These are phyloP conservation scores for Nyssa sinensis DNA, from an alignment of 148 eudicot genomes.

Conservation along the genomic window DNA sequence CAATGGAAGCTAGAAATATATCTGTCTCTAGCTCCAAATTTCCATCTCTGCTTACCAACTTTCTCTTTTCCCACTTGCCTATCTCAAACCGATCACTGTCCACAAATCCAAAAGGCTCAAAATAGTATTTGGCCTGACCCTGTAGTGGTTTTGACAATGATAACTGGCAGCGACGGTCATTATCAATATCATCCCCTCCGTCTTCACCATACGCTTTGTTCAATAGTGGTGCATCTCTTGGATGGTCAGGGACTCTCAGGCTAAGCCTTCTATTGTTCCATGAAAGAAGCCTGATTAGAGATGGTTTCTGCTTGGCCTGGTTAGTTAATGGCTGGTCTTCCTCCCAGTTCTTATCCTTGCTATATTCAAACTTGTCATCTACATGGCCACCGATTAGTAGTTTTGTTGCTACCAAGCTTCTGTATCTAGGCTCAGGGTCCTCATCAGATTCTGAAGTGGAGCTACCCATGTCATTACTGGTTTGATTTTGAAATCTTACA, in stretches of 20 bases:
- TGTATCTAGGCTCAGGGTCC: conserved; percentile 20
- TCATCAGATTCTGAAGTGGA: conserved; percentile 22
- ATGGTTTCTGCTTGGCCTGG: conserved; percentile 7
- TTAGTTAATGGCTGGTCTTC: conserved; percentile 4
- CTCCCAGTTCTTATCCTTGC: conserved; percentile 12
- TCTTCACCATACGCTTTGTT: conserved; percentile 22
- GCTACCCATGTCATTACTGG: background rate
- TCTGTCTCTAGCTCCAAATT: conserved; percentile 24
- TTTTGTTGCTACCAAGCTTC: conserved; percentile 14
- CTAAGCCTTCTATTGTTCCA: conserved; percentile 12
- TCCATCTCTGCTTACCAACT: conserved; percentile 24
- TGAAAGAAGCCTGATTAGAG: conserved; percentile 11
- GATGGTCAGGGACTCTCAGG: conserved; percentile 12
- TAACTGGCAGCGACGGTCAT: conserved; percentile 15
- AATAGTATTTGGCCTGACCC: background rate
- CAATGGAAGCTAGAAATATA: conserved; percentile 26
- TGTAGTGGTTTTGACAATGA: conserved; percentile 4
- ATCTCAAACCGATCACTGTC: conserved; percentile 26
- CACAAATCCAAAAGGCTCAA: background rate
- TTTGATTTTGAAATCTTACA: conserved; percentile 13
- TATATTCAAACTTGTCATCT: conserved; percentile 7
- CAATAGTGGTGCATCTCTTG: conserved; percentile 22
- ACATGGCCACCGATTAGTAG: background rate
- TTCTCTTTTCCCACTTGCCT: conserved; percentile 27
- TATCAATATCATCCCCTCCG: conserved; percentile 28